phyloP scores from a whole-genome alignment of 306 rosid genomes.

The Trifolium repens region DNA sequence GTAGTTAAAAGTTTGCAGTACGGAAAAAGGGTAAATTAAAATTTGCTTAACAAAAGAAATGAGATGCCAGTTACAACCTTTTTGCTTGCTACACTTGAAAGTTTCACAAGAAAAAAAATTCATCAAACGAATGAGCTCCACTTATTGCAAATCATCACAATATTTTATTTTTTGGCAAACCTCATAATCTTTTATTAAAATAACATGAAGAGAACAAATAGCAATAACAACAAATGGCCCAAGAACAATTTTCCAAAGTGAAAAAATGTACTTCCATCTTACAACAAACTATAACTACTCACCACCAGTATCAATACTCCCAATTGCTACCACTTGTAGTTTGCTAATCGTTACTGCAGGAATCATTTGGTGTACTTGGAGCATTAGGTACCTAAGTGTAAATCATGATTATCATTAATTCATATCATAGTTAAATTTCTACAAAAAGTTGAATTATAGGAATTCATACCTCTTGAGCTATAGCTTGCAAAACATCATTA shows the following conservation, averaged over 20 bases:
- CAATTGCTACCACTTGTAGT: not conserved
- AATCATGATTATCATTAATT: not conserved
- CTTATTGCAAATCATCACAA: not conserved
- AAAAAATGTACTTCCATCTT: not conserved
- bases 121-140: not conserved
- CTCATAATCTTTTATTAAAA: not conserved
- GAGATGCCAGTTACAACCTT: not conserved
- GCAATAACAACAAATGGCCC: constrained; percentile 6
- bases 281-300: not conserved
- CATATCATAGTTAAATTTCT: constrained; percentile 9
- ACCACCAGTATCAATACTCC: not conserved
- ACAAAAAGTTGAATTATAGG: not conserved
- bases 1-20: not conserved
- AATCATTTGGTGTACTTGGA: constrained; percentile 8
- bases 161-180: not conserved
- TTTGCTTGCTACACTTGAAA: not conserved
- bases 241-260: not conserved
- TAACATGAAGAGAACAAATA: not conserved
- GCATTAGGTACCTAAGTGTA: constrained; percentile 8
- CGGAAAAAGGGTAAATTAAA: not conserved
- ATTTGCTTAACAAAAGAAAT: constrained; percentile 3
- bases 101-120: not conserved
- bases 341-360: not conserved
- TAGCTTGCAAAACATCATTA: constrained; percentile 22
- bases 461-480: constrained; percentile 33